These are phyloP conservation scores for Crinitomyces ghanaensis DNA, from an alignment of 805 yeast genomes.

Conservation along the genomic window DNA sequence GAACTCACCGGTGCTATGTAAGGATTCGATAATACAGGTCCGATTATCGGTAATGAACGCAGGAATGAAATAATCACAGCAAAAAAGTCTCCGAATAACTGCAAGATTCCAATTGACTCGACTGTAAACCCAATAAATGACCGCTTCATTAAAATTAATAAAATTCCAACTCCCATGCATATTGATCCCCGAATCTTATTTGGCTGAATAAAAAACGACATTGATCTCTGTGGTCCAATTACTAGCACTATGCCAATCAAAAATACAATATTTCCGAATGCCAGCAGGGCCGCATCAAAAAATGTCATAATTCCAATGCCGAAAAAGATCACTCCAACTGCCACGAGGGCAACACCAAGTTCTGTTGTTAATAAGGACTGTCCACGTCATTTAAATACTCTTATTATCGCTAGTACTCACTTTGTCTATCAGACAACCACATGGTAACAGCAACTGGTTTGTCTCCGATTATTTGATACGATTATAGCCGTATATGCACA, in stretches of 20 bases:
- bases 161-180: conserved; percentile 65
- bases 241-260: conserved; percentile 74
- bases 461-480: too few relatives aligned
- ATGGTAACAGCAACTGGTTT: too few relatives aligned
- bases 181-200: conserved; percentile 77
- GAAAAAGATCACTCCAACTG: conserved; percentile 66
- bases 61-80: conserved; percentile 79
- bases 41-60: conserved; percentile 78
- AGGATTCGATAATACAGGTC: conserved; percentile 75
- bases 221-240: conserved; percentile 78
- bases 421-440: too few relatives aligned
- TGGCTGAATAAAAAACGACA: conserved; percentile 76
- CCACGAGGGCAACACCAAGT: conserved; percentile 86
- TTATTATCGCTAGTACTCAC: too few relatives aligned
- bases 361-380: too few relatives aligned
- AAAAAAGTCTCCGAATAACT: conserved; percentile 86
- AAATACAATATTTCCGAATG: conserved; percentile 77
- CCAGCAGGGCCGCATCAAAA: conserved; percentile 80
- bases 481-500: too few relatives aligned
- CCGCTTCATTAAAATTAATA: conserved; percentile 60
- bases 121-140: conserved; percentile 77
- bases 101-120: conserved; percentile 82
- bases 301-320: conserved; percentile 72
- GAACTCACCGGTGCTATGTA: conserved; percentile 57
- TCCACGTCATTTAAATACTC: too few relatives aligned